Evolutionary conservation across 1,284 basidiomycete genomes (phyloP), one percentile per base, ranked within the genome.

Genomic region (Pyrrhoderma lamaoense): DNA sequence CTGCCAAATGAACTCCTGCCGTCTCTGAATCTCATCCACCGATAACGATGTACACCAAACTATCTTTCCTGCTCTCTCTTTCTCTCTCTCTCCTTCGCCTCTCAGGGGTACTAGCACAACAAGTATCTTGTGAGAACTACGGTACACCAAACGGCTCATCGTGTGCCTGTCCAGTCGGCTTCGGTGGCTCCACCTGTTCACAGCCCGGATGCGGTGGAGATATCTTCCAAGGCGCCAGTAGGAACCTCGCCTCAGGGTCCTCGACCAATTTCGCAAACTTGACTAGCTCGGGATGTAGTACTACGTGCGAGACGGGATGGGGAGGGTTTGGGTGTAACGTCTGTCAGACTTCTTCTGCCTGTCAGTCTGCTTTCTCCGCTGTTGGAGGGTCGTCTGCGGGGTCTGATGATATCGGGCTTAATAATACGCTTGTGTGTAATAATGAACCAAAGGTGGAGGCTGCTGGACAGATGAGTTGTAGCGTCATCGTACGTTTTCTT

Each of bases 91-190:
- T n/a, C n/a, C n/a, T n/a, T n/a, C 16, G n/a, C 14, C 5, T 16
- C n/a, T 35, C 22, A 27, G 16, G 14, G 8, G 45, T 47, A 13
- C 13, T 35, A 44, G 49, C 49, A 11, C 49, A n/a, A n/a, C n/a
- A 51, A 22, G 46, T 36, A 3, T 43, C 71, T 53, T 91, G 89
- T 67, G 73, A 79, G 53, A 90, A 91, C 63, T 85, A 80, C 61
- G 89, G 88, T 38, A 60, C 70, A 21, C 56, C 67, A 36, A 77
- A 76, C 59, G 70, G 74, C 25, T 74, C 79, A 3, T 63, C 67
- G 8, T 92, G 89, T 61, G 66, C 74, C 19, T 93, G 89, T 64
- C 89, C 88, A 5, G 73, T 79, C 16, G 89, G 89, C 9, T 88
- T 87, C 60, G 85, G 84, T 16, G 85, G 84, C 8, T 56, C 77